Evolutionary conservation across 2,329 filamentous ascomycete genomes (phyloP).

Genomic region (Aschersonia sp.): DNA sequence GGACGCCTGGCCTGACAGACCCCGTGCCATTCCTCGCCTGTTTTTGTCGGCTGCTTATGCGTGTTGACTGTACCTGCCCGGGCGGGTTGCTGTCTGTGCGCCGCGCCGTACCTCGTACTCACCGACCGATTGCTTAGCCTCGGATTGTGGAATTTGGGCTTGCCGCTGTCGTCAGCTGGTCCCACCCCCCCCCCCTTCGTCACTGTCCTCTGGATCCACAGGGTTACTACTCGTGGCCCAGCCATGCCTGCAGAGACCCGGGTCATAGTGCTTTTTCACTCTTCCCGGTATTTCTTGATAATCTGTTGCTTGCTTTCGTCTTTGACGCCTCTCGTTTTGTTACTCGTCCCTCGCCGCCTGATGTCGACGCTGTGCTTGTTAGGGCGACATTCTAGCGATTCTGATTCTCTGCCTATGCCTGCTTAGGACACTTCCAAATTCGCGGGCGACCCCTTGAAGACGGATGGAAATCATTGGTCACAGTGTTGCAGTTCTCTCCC

Average conservation of each 20-base stretch:
- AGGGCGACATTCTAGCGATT: no score
- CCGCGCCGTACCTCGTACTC: not conserved
- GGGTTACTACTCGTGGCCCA: not conserved
- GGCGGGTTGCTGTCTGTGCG: not conserved
- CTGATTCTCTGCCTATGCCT: no score
- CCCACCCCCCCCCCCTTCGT: conserved; percentile 2
- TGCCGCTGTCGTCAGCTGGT: conserved; percentile 1
- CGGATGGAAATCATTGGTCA: not conserved
- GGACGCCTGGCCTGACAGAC: no score
- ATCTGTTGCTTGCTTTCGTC: not conserved
- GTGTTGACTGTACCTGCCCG: not conserved
- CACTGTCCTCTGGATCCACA: not conserved
- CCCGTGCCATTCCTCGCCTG: not conserved
- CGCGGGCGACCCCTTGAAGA: no score
- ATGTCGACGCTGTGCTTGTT: not conserved
- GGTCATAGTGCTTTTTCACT: not conserved
- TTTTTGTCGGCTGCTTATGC: not conserved
- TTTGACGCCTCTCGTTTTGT: not conserved
- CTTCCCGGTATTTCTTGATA: not conserved
- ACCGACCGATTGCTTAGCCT: not conserved
- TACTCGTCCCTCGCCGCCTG: not conserved
- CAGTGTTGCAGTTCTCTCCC: not conserved
- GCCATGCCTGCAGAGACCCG: not conserved
- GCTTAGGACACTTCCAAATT: no score
- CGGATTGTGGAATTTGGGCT: conserved; percentile 4